These are phyloP conservation scores for Aphanocladium album DNA, from an alignment of 2,329 filamentous ascomycete species.

Conservation along the genomic window DNA sequence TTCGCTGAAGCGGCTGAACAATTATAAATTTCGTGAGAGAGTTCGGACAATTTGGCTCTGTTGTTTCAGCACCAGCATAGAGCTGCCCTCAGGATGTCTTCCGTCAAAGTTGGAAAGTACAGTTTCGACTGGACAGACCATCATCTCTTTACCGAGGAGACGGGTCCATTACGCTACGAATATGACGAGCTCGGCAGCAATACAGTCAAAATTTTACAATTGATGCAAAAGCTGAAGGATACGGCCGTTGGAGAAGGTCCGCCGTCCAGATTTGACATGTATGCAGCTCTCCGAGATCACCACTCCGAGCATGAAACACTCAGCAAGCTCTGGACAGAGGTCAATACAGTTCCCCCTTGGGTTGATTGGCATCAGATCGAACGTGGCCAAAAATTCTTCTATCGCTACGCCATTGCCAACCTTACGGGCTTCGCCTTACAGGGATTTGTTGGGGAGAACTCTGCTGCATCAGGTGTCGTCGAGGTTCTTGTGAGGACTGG, in stretches of 20 bases:
- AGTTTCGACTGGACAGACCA: conserved; percentile 19
- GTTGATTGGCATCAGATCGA: conserved; percentile 63
- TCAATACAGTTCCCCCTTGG: conserved; percentile 57
- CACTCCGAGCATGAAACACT: conserved; percentile 41
- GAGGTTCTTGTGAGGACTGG: conserved; percentile 71
- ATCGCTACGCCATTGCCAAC: conserved; percentile 58
- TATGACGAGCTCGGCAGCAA: conserved; percentile 19
- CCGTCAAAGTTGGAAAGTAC: conserved; percentile 16
- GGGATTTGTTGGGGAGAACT: conserved; percentile 32
- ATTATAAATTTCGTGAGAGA: too few species aligned
- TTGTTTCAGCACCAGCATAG: too few species aligned
- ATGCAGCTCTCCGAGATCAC: conserved; percentile 32
- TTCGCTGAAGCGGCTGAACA: too few species aligned
- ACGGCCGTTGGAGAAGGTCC: too few species aligned
- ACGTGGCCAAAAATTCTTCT: conserved; percentile 59
- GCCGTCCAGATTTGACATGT: neutral
- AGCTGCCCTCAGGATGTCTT: neutral
- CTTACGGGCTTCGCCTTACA: conserved; percentile 44
- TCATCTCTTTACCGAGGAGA: conserved; percentile 16
- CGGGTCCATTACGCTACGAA: conserved; percentile 15
- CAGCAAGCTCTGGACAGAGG: conserved; percentile 48
- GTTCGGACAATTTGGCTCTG: too few species aligned
- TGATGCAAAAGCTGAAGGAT: too few species aligned
- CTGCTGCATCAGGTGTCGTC: conserved; percentile 65
- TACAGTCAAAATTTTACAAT: too few species aligned